These are phyloP conservation scores for Pseudocercospora fuligena DNA, from an alignment of 2,329 filamentous ascomycete species.

Conservation along the genomic window DNA sequence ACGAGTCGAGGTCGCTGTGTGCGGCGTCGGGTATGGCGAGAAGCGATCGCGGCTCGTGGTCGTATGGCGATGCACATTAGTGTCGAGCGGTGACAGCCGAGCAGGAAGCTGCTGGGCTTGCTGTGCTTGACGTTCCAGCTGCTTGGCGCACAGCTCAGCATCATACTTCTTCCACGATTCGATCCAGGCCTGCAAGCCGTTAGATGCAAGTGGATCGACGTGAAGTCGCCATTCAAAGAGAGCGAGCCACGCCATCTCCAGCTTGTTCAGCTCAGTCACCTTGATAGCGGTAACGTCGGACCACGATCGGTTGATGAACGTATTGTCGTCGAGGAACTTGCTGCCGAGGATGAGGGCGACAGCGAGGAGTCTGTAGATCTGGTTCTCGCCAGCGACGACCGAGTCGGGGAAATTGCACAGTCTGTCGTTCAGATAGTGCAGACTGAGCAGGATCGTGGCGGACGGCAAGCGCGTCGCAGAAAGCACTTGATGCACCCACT, in stretches of 20 bases:
- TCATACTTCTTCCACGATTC: slow-evolving; percentile 70
- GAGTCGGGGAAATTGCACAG: slow-evolving; percentile 55
- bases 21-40: slow-evolving; percentile 44
- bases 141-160: slow-evolving; percentile 33
- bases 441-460: slow-evolving; percentile 85
- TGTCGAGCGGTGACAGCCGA: slow-evolving; percentile 66
- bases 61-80: slow-evolving; percentile 61
- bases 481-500: slow-evolving; percentile 89
- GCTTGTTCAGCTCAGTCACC: slow-evolving; percentile 79
- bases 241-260: slow-evolving; percentile 86
- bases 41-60: slow-evolving; percentile 50
- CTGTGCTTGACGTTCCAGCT: slow-evolving; percentile 50
- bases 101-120: slow-evolving; percentile 39
- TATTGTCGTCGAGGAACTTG: slow-evolving; percentile 97
- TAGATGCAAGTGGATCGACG: slow-evolving; percentile 77
- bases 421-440: slow-evolving; percentile 85
- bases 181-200: slow-evolving; percentile 71
- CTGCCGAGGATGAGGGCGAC: slow-evolving; percentile 84
- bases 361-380: slow-evolving; percentile 86
- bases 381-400: slow-evolving; percentile 59
- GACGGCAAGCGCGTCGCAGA: slow-evolving; percentile 88
- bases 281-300: slow-evolving; percentile 91
- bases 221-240: slow-evolving; percentile 85
- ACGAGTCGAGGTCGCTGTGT: slow-evolving; percentile 32
- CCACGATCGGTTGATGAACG: slow-evolving; percentile 96